Evolutionary conservation across 441 rosid genomes (phyloP).

Genomic region (Isatis lusitanica): DNA sequence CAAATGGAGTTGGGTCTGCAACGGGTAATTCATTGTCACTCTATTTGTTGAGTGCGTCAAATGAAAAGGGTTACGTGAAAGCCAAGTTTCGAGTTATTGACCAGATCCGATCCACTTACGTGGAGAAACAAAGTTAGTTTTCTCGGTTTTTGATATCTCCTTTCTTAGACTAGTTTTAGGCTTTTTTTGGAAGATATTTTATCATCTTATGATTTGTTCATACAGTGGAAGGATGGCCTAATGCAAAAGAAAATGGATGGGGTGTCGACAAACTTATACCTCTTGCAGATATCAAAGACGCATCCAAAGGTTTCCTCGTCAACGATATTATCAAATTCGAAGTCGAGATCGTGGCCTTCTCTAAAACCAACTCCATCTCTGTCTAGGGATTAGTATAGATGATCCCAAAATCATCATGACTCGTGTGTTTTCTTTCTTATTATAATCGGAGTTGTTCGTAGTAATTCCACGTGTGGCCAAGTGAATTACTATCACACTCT

Average conservation of each 20-base stretch:
- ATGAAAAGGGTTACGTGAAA: background rate
- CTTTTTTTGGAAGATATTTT: background rate
- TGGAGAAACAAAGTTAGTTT: background rate
- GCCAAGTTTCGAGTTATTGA: background rate
- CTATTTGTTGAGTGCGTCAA: background rate
- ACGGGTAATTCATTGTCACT: background rate
- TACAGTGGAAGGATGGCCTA: background rate
- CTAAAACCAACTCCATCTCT: background rate
- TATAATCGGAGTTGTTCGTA: too few species aligned
- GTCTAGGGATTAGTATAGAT: background rate
- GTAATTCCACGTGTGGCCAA: too few species aligned
- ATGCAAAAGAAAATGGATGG: background rate
- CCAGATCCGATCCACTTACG: background rate
- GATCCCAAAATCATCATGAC: too few species aligned
- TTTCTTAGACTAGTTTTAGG: background rate
- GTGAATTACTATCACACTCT: too few species aligned
- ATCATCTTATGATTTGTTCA: background rate
- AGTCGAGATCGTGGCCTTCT: background rate
- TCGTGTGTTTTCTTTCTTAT: too few species aligned
- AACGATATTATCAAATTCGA: background rate
- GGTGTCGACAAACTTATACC: background rate
- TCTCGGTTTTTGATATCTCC: too few species aligned
- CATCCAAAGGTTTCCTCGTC: background rate
- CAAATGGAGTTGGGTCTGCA: slow-evolving; percentile 1
- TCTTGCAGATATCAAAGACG: background rate